A percentile compares a stretch with the other conserved stretches of the same genome.
These are phyloP conservation scores for Cetraspora pellucida DNA, from an alignment of 192 early-diverging fungal species.

Conservation along the genomic window DNA sequence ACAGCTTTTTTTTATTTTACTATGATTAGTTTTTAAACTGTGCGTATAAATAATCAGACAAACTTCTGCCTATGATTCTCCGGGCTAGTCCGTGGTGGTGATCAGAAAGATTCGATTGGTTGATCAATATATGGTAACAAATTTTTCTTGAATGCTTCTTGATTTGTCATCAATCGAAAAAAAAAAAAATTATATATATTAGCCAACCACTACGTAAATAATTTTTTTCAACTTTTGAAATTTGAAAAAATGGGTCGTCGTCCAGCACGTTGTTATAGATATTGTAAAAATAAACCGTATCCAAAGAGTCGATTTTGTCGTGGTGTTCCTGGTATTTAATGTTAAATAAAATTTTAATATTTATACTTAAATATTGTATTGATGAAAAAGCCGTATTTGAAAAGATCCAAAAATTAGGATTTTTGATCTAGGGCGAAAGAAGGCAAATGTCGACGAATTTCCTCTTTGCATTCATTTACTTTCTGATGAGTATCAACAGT, in stretches of 20 bases:
- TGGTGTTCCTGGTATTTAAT: constrained; percentile 85
- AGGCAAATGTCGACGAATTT: constrained; percentile 97
- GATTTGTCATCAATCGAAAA: too few relatives aligned
- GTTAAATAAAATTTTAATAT: not conserved
- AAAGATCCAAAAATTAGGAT: constrained; percentile 96
- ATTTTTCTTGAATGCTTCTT: too few relatives aligned
- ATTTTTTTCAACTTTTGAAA: not conserved
- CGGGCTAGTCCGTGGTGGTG: too few relatives aligned
- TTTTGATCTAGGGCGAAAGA: constrained; percentile 97
- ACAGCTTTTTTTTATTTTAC: too few relatives aligned
- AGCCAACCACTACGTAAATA: not conserved
- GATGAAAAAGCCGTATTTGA: not conserved
- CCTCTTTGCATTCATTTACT: constrained; percentile 94
- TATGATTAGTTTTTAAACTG: too few relatives aligned
- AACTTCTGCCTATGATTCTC: too few relatives aligned
- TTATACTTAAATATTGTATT: not conserved
- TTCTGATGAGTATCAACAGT: constrained; percentile 97
- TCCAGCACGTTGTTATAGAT: constrained; percentile 98
- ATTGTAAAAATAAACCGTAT: constrained; percentile 99
- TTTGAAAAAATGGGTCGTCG: constrained; percentile 99
- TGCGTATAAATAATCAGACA: too few relatives aligned
- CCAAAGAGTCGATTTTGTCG: constrained; percentile 98
- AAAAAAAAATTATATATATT: not conserved
- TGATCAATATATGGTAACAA: too few relatives aligned
- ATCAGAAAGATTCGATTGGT: too few relatives aligned